Evolutionary conservation across 2,329 filamentous ascomycete species (phyloP).

Genomic region (Chaetomiaceae sp.): DNA sequence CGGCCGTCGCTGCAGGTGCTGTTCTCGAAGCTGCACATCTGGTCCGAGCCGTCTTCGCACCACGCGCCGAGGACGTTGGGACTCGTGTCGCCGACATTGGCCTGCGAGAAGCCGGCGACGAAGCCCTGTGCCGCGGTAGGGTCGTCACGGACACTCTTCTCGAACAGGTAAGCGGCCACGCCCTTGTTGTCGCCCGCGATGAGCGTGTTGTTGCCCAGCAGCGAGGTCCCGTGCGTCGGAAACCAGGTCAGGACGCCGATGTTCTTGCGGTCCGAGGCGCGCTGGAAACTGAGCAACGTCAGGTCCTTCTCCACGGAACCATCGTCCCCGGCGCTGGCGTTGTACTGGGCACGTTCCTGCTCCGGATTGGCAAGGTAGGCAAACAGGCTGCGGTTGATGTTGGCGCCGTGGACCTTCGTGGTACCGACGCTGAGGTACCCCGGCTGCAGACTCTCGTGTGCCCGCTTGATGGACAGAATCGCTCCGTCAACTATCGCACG

Average conservation of each 20-base stretch:
- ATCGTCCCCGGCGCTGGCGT: slow-evolving; percentile 44
- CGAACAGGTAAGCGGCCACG: slow-evolving; percentile 79
- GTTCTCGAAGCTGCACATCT: slow-evolving; percentile 68
- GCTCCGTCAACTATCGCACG: slow-evolving; percentile 83
- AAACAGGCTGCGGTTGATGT: slow-evolving; percentile 83
- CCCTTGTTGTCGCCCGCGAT: slow-evolving; percentile 96
- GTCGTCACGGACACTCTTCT: slow-evolving; percentile 57
- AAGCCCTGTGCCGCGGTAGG: slow-evolving; percentile 58
- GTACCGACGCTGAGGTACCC: slow-evolving; percentile 67
- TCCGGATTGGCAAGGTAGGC: slow-evolving; percentile 83
- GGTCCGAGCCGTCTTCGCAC: slow-evolving; percentile 76
- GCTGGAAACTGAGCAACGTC: slow-evolving; percentile 72
- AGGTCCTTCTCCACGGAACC: slow-evolving; percentile 62
- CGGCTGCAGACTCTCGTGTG: slow-evolving; percentile 60
- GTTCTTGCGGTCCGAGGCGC: slow-evolving; percentile 66
- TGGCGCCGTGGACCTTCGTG: slow-evolving; percentile 65
- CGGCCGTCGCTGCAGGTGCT: slow-evolving; percentile 73
- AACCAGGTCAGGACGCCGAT: slow-evolving; percentile 86
- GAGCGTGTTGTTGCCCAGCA: slow-evolving; percentile 86
- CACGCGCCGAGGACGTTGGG: slow-evolving; percentile 84
- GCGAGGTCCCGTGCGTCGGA: slow-evolving; percentile 83
- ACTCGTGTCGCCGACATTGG: slow-evolving; percentile 84
- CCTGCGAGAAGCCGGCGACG: slow-evolving; percentile 87
- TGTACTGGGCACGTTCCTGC: slow-evolving; percentile 65
- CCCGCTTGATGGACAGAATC: slow-evolving; percentile 71